These are phyloP conservation scores for Dalbergia cochinchinensis DNA, from an alignment of 306 rosid species.

Conservation along the genomic window DNA sequence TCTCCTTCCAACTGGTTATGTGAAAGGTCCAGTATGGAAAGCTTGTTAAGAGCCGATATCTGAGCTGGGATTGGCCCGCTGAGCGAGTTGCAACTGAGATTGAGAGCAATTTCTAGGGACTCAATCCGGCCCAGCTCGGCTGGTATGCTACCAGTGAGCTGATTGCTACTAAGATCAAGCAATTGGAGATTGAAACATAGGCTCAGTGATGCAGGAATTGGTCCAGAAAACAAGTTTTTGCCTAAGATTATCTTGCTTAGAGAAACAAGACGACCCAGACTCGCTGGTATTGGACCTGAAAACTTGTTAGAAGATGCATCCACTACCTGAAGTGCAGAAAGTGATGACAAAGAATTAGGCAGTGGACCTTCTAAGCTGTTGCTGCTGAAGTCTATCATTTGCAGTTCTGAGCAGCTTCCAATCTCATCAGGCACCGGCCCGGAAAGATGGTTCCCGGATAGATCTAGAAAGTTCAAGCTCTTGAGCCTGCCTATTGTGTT, in stretches of 20 bases:
- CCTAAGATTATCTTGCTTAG: conserved; percentile 77
- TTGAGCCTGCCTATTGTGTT: conserved; percentile 65
- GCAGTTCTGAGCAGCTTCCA: conserved; percentile 72
- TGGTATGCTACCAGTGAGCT: conserved; percentile 74
- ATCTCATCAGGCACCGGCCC: conserved; percentile 85
- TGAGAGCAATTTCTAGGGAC: conserved; percentile 83
- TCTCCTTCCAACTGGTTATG: conserved; percentile 85
- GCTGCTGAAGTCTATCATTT: conserved; percentile 82
- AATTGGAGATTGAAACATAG: conserved; percentile 78
- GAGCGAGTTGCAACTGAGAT: conserved; percentile 81
- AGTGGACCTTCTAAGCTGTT: conserved; percentile 75
- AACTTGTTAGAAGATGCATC: conserved; percentile 77
- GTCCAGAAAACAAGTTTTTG: conserved; percentile 75
- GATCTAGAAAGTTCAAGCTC: conserved; percentile 81
- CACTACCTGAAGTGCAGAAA: conserved; percentile 79
- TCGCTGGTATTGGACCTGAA: conserved; percentile 68
- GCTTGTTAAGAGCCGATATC: conserved; percentile 79
- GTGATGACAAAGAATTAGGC: conserved; percentile 70
- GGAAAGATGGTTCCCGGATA: conserved; percentile 75
- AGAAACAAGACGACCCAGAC: conserved; percentile 74
- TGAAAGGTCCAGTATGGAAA: conserved; percentile 83
- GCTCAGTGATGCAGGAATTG: conserved; percentile 76
- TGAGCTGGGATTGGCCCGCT: conserved; percentile 77
- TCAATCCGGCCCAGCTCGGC: conserved; percentile 68
- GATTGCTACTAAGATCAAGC: conserved; percentile 90